These are phyloP conservation scores for Globisporangium barbulae DNA, from an alignment of 352 stramenopile genomes.

Conservation along the genomic window DNA sequence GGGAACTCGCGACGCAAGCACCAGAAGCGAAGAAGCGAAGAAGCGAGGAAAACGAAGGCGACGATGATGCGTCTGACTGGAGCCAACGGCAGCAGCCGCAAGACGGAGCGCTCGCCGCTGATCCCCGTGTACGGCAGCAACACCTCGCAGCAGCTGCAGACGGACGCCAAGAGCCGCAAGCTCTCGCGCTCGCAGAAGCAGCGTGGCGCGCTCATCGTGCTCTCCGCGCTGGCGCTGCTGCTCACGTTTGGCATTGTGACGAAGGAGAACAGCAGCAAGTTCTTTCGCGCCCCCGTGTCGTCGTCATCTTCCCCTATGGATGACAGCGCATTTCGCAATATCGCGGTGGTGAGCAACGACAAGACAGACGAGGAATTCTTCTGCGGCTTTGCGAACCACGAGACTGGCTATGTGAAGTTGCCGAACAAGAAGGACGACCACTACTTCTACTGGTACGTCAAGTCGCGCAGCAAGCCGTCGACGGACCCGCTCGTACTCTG, in stretches of 20 bases:
- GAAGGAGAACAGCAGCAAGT: slow-evolving; percentile 13
- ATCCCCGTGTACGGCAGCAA: slow-evolving; percentile 14
- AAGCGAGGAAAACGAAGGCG: not conserved
- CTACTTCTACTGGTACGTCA: slow-evolving; percentile 61
- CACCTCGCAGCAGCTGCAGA: not conserved
- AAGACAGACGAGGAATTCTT: slow-evolving; percentile 9
- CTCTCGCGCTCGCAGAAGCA: slow-evolving; percentile 8
- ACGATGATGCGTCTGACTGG: slow-evolving; percentile 8
- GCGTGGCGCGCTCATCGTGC: slow-evolving; percentile 5
- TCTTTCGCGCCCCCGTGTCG: not conserved
- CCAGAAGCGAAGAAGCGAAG: not conserved
- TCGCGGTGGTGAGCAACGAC: slow-evolving; percentile 7
- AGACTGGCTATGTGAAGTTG: slow-evolving; percentile 40
- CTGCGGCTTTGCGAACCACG: slow-evolving; percentile 16
- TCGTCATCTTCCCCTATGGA: not conserved
- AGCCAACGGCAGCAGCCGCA: not conserved
- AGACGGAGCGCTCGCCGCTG: slow-evolving; percentile 15
- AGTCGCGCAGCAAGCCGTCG: slow-evolving; percentile 24
- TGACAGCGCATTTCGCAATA: not conserved
- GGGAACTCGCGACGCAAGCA: not conserved
- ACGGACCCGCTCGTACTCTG: slow-evolving; percentile 46
- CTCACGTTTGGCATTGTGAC: slow-evolving; percentile 19
- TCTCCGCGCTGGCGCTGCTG: slow-evolving; percentile 14
- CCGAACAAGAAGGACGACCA: slow-evolving; percentile 41
- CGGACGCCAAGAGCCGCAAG: not conserved